phyloP scores from a whole-genome alignment of 257 asterid species.

The Thymus quinquecostatus region DNA sequence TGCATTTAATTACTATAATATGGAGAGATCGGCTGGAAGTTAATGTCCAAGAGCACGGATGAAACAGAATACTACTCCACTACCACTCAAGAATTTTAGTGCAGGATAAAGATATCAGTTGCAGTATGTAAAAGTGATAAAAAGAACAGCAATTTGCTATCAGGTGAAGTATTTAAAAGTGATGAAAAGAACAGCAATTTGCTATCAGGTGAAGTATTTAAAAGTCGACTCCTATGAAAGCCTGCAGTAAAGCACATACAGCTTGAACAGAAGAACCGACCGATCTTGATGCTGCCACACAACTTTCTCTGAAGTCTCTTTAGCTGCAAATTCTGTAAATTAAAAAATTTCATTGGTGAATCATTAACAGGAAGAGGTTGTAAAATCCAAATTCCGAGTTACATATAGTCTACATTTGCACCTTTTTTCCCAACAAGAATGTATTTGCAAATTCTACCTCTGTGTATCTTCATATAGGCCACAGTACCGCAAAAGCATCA shows the following conservation, averaged over 20 bases:
- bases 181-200: not conserved
- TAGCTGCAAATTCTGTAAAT: conserved; percentile 68
- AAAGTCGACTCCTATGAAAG: not conserved
- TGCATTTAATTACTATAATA: not conserved
- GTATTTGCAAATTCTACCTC: not conserved
- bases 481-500: not conserved
- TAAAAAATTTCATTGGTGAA: not conserved
- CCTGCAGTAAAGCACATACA: conserved; percentile 53
- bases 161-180: not conserved
- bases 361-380: conserved; percentile 10
- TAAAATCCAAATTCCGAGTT: no score
- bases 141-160: no score
- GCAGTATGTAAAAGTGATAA: no score
- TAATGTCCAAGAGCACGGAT: not conserved
- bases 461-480: not conserved
- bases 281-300: conserved; percentile 63
- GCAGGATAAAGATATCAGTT: no score
- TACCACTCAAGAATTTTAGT: no score
- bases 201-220: not conserved
- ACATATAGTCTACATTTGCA: no score
- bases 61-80: not conserved
- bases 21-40: not conserved
- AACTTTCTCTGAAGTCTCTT: conserved; percentile 69
- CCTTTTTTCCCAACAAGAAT: not conserved
- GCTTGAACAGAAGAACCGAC: conserved; percentile 70